Evolutionary conservation across 1,284 basidiomycete genomes (phyloP).

Genomic region (Heterobasidion annosum): DNA sequence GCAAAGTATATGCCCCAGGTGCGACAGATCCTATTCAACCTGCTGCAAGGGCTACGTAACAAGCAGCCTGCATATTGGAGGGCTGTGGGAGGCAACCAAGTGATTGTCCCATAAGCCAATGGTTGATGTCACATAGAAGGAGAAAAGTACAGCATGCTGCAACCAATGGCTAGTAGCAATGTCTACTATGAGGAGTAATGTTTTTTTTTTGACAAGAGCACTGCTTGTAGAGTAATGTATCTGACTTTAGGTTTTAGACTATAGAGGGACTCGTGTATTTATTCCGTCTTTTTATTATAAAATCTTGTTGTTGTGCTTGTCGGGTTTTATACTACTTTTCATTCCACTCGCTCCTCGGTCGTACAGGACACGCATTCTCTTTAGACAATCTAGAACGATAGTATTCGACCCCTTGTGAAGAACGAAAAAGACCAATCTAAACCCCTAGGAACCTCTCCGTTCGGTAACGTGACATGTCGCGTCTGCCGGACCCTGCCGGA

Average conservation of each 20-base stretch:
- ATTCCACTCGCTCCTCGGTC: no score
- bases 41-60: slow-evolving; percentile 76
- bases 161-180: not conserved
- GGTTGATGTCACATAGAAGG: not conserved
- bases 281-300: not conserved
- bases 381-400: no score
- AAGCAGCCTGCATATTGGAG: slow-evolving; percentile 68
- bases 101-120: not conserved
- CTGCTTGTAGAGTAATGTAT: no score
- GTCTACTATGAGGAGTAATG: not conserved
- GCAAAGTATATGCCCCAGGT: slow-evolving; percentile 76
- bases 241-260: not conserved
- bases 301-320: not conserved
- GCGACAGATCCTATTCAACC: slow-evolving; percentile 68
- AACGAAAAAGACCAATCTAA: no score
- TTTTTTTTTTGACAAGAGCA: not conserved
- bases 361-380: no score
- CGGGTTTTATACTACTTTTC: not conserved
- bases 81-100: slow-evolving; percentile 13
- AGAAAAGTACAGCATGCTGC: not conserved
- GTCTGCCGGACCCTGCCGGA: no score
- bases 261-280: not conserved
- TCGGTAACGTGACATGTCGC: no score
- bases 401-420: no score
- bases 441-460: no score